A percentile compares a stretch with the other conserved stretches of the same genome.
Evolutionary conservation across 768 basidiomycete species (phyloP).

Genomic region (Udeniomyces megalosporus): DNA sequence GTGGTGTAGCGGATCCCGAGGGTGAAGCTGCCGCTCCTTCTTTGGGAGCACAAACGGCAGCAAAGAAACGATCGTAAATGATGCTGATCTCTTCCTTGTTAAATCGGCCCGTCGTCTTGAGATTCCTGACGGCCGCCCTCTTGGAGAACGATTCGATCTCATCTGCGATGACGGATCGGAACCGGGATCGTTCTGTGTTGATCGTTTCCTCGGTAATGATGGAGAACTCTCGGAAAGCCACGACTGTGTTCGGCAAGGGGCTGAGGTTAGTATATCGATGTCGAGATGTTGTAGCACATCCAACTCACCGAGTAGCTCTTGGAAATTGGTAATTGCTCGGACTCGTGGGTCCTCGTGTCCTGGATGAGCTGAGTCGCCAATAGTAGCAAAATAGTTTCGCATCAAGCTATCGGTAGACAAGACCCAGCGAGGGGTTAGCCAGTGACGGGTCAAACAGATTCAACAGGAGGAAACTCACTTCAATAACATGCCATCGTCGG

Average conservation of each 20-base stretch:
- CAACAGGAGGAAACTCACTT: constrained; percentile 40
- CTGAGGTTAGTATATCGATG: background rate
- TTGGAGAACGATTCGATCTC: constrained; percentile 90
- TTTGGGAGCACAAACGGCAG: constrained; percentile 21
- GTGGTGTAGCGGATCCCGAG: background rate
- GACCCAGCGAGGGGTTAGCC: background rate
- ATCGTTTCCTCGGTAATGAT: constrained; percentile 93
- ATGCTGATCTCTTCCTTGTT: constrained; percentile 71
- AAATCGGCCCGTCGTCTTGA: constrained; percentile 63
- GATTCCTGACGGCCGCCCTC: constrained; percentile 72
- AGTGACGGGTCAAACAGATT: background rate
- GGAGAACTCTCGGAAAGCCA: constrained; percentile 95
- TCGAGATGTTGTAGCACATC: background rate
- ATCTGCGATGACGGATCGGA: constrained; percentile 75
- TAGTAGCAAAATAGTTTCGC: constrained; percentile 83
- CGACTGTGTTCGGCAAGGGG: constrained; percentile 42
- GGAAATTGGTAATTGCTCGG: constrained; percentile 90
- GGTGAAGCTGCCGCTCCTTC: constrained; percentile 32
- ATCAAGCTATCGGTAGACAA: constrained; percentile 48
- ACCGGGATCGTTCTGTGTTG: constrained; percentile 62
- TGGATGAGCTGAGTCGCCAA: constrained; percentile 89
- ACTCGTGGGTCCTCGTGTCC: constrained; percentile 69
- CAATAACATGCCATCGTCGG: constrained; percentile 93
- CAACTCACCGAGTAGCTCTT: constrained; percentile 40
- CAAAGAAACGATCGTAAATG: constrained; percentile 68